Base-by-base conservation (phyloP, 1,284 basidiomycete species). In the Moesziomyces sp. region DNA sequence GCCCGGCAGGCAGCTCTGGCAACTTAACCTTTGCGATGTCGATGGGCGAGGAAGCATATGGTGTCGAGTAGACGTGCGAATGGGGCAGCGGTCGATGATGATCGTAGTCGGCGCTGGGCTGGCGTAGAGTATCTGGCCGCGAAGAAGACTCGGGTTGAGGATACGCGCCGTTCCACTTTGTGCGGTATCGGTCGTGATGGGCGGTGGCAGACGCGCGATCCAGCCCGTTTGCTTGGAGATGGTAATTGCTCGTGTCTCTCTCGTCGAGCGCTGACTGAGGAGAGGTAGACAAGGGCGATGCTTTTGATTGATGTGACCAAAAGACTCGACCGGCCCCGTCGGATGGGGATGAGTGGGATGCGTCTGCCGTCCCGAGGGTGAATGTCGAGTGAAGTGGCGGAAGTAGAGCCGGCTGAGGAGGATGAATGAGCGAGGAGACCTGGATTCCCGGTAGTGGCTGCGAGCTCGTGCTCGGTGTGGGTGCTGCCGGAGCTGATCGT, bases 11-110 rank as follows among this genome's bases (percentile, higher is more conserved):
- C 9, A 73, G 49, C 23, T 67, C 70, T 1, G 64, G 56, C 3
- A 67, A 30, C n/a, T 64, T 73, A 24, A 63, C 59, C 30, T 58
- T 67, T 21, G 70, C 58, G 13, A 73, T 54, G 48, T 67, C 64
- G 56, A 59, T 63, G 18, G 59, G 51, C 8, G 62, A 55, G 5
- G 60, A 45, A 8, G 46, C 49, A 23, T 58, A 56, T 6, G 67
- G 44, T 35, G 45, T 35, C 13, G 34, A 47, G 6, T 60, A 44
- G 8, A n/a, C 14, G 2, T 54, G 56, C 18, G 48, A 49, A 16
- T 40, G 28, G 4, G 35, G 42, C 18, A 44, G 56, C 24, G 56
- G 66, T 28, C 60, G 50, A 38, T 69, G 66, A 43, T 63, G 58
- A 16, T 69, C 66, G 28, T 63, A 58, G 1, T 63, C 60, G 0